phyloP scores from a whole-genome alignment of 1,284 basidiomycete species.

The Xerocomus minutiporus region DNA sequence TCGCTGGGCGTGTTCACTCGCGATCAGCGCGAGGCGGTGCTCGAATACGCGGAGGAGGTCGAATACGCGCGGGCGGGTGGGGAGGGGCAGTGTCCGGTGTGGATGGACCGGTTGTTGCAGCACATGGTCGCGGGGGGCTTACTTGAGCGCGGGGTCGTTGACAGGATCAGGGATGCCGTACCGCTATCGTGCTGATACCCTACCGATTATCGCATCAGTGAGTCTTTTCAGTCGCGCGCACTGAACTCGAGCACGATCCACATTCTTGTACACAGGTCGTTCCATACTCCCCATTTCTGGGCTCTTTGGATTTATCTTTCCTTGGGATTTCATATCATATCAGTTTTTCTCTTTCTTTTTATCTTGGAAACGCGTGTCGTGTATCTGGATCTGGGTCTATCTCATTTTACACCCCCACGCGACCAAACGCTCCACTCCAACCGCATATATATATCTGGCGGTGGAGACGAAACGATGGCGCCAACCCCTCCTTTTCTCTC shows the following conservation, averaged over 20 bases:
- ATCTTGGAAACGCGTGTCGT: neutral
- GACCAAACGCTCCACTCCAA: neutral
- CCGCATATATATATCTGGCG: no score
- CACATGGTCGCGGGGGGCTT: constrained; percentile 15
- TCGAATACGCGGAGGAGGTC: constrained; percentile 28
- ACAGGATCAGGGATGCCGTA: constrained; percentile 12
- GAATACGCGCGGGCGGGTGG: constrained; percentile 12
- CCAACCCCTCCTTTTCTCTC: no score
- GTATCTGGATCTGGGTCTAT: neutral
- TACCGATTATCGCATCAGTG: neutral
- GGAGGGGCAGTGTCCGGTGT: constrained; percentile 11
- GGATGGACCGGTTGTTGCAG: constrained; percentile 22
- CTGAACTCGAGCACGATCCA: neutral
- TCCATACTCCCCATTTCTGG: neutral
- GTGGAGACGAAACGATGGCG: no score
- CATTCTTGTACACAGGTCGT: neutral
- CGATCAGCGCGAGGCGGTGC: constrained; percentile 24
- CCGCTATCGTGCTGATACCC: constrained; percentile 6
- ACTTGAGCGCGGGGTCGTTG: constrained; percentile 11
- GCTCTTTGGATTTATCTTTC: neutral
- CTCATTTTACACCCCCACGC: neutral
- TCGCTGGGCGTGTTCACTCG: constrained; percentile 19
- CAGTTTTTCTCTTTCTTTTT: neutral
- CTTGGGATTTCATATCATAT: neutral
- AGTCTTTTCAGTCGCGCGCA: neutral